Conservation (phyloP, 164 flowering plant genomes). For the Echeveria elegans region DNA sequence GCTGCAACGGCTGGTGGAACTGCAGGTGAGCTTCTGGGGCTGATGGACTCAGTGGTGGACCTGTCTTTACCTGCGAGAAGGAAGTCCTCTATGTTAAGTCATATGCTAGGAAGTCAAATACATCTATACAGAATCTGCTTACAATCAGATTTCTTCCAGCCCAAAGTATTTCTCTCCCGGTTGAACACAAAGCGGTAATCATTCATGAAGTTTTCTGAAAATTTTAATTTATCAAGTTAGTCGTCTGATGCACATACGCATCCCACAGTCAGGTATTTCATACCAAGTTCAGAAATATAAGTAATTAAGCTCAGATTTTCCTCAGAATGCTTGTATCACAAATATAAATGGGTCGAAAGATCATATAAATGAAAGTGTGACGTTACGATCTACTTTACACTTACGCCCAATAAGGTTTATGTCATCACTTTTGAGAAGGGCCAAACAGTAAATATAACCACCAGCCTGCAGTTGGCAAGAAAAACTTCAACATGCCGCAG, state of each 20-base stretch:
- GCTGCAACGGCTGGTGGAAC: background rate
- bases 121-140: constrained; percentile 17
- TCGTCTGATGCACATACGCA: background rate
- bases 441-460: constrained; percentile 44
- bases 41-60: background rate
- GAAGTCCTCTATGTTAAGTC: background rate
- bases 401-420: constrained; percentile 84
- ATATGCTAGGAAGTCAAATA: background rate
- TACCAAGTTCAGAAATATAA: background rate
- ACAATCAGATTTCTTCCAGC: constrained; percentile 82
- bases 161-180: constrained; percentile 56
- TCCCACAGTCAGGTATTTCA: background rate
- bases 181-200: constrained; percentile 71
- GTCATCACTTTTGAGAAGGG: constrained; percentile 48
- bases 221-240: background rate
- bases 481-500: background rate
- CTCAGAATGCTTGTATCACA: too few relatives aligned
- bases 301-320: too few relatives aligned
- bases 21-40: background rate
- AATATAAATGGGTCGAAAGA: too few relatives aligned
- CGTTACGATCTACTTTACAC: constrained; percentile 18
- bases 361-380: background rate
- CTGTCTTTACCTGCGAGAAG: background rate
- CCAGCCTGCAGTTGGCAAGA: constrained; percentile 28
- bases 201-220: constrained; percentile 88